Evolutionary conservation across 2,329 filamentous ascomycete species (phyloP), one percentile per base, ranked within the genome.

Genomic region (Pseudogymnoascus sp.): DNA sequence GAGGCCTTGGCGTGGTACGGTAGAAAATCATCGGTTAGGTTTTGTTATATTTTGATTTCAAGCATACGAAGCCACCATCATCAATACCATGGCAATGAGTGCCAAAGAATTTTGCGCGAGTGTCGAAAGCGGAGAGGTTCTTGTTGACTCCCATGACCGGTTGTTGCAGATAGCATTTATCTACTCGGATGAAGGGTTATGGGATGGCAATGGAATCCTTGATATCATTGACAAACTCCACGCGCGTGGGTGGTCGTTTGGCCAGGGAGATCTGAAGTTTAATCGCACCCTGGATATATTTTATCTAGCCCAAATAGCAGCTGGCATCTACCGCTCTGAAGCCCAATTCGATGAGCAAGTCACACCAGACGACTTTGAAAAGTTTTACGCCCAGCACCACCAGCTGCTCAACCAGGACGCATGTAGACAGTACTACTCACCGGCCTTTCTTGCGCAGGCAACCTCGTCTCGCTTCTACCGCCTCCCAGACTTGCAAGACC

Each of bases 241-340:
- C n/a, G 22, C 6, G 41, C 41, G 22, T 4, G 41, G 41, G 22
- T 47, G 41, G 41, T 47, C 41, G 4, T 47, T 47, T 28, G 41
- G 41, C 7, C 41, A 28, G 41, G 41, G 41, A 47, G 41, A 47
- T 28, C 14, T 47, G 6, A 47, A 47, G 41, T 47, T 47, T 4
- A 47, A 47, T 47, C 41, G 41, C 41, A 47, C 41, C 9, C 41
- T 47, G 41, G 41, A 47, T 28, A 47, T 47, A 47, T 47, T 28
- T 28, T 47, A 47, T 7, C 6, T 47, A 6, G 41, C 41, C 3
- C 41, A 47, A 28, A 47, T 47, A 47, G 41, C 6, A 47, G 41
- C 41, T 0, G 41, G 22, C 22, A n/a, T 4, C 12, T n/a, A 47
- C 7, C 41, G 41, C 22, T n/a, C 2, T 7, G 12, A 8, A 12